Conservation (phyloP, 2,329 filamentous ascomycete species). For the Bertia moriformis region DNA sequence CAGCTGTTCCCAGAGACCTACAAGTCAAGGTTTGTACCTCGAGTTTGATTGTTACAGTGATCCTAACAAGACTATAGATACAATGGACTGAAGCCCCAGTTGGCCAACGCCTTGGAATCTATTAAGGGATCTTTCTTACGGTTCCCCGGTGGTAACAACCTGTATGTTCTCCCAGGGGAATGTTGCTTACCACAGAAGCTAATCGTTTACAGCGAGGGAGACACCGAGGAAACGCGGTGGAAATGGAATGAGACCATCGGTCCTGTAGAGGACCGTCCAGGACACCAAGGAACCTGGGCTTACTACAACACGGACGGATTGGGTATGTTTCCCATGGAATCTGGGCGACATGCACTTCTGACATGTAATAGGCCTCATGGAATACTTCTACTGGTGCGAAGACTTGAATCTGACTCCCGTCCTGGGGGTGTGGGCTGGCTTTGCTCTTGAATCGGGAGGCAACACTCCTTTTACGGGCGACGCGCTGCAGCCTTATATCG, state of each 20-base stretch:
- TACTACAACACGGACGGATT: slow-evolving; percentile 50
- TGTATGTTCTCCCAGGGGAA: slow-evolving; percentile 21
- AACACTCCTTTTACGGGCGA: slow-evolving; percentile 27
- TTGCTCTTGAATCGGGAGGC: slow-evolving; percentile 34
- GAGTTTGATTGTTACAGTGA: slow-evolving; percentile 10
- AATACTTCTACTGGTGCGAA: slow-evolving; percentile 46
- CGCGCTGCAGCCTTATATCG: slow-evolving; percentile 37
- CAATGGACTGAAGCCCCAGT: neutral
- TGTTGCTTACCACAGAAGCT: neutral
- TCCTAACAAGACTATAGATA: slow-evolving; percentile 4
- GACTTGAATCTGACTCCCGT: slow-evolving; percentile 44
- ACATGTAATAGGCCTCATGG: slow-evolving; percentile 23
- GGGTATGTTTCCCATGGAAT: slow-evolving; percentile 16
- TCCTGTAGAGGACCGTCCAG: slow-evolving; percentile 35
- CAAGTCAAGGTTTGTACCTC: slow-evolving; percentile 25
- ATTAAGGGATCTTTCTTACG: slow-evolving; percentile 35
- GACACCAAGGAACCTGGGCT: slow-evolving; percentile 36
- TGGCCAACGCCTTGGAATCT: slow-evolving; percentile 3
- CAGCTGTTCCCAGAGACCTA: slow-evolving; percentile 46
- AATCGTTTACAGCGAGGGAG: slow-evolving; percentile 17
- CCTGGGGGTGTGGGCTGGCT: slow-evolving; percentile 41
- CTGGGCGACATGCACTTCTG: neutral
- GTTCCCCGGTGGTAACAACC: slow-evolving; percentile 51
- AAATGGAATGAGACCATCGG: slow-evolving; percentile 38
- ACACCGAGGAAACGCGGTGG: slow-evolving; percentile 26